A percentile compares a stretch with the other conserved stretches of the same genome.
phyloP scores from a whole-genome alignment of 2,329 filamentous ascomycete species.

The Zasmidium citrigriseum region DNA sequence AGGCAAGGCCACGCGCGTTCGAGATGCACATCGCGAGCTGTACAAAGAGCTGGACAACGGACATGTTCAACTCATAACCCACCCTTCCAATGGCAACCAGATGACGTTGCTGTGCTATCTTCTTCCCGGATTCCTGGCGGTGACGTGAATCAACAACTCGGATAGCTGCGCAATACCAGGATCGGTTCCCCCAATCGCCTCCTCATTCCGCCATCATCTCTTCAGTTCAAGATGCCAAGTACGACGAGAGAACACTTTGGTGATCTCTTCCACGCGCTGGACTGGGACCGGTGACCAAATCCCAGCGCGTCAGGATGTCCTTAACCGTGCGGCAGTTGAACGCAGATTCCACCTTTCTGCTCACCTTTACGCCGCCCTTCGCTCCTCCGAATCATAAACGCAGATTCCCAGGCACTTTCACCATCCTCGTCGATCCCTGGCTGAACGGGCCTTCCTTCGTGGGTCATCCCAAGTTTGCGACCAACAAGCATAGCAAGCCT shows the following conservation, averaged over 20 bases:
- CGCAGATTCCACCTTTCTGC: constrained; percentile 64
- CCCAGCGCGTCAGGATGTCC: constrained; percentile 51
- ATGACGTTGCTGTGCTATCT: neutral
- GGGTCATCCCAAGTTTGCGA: constrained; percentile 62
- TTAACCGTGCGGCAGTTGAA: constrained; percentile 66
- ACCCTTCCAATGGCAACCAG: neutral
- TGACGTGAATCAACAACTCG: neutral
- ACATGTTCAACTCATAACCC: no score
- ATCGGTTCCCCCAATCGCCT: no score
- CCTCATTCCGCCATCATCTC: neutral
- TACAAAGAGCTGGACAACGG: no score
- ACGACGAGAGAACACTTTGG: constrained; percentile 1
- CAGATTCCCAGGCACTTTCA: constrained; percentile 56
- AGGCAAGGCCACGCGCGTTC: no score
- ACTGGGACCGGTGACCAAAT: neutral
- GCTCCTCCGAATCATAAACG: constrained; percentile 41
- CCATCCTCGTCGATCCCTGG: constrained; percentile 73
- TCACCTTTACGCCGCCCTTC: constrained; percentile 61
- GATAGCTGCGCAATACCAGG: neutral
- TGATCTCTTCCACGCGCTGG: neutral
- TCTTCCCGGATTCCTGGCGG: no score
- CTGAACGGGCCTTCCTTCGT: constrained; percentile 62
- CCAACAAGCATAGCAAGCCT: constrained; percentile 56
- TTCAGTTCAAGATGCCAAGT: constrained; percentile 5
- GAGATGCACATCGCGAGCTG: no score